Evolutionary conservation across 306 rosid species (phyloP).

Genomic region (Carpinus fangiana): DNA sequence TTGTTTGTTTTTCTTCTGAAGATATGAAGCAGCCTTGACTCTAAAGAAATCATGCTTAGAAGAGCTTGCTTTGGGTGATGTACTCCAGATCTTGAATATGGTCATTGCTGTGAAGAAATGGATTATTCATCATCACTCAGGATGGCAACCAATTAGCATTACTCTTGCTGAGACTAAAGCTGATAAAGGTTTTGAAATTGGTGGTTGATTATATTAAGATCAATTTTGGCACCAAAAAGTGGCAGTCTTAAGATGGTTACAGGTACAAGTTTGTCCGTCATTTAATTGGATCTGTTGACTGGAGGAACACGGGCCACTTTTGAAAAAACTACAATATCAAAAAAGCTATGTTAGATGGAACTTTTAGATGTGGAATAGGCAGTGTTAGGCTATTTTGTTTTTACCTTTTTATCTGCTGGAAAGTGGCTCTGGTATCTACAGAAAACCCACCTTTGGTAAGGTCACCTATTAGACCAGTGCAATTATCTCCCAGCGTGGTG

Average conservation of each 20-base stretch:
- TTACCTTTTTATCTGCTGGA: constrained; percentile 13
- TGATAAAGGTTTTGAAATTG: constrained; percentile 26
- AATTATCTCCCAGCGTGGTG: not conserved
- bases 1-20: constrained; percentile 33
- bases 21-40: constrained; percentile 68
- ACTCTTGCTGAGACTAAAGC: constrained; percentile 39
- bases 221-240: constrained; percentile 14
- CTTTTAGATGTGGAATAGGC: constrained; percentile 19
- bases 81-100: constrained; percentile 68
- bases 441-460: constrained; percentile 17
- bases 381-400: constrained; percentile 18
- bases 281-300: constrained; percentile 22
- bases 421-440: constrained; percentile 15
- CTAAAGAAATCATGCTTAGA: constrained; percentile 57
- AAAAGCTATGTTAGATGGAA: constrained; percentile 23
- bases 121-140: constrained; percentile 61
- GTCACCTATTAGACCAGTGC: constrained; percentile 10
- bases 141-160: constrained; percentile 80
- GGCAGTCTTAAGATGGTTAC: constrained; percentile 24
- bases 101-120: constrained; percentile 56
- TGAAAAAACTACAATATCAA: constrained; percentile 16
- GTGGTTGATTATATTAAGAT: constrained; percentile 31
- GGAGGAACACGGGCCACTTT: constrained; percentile 17
- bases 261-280: constrained; percentile 18
- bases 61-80: constrained; percentile 61